These are phyloP conservation scores for Triticum urartu DNA, from an alignment of 176 grass and related monocot species.

Conservation along the genomic window DNA sequence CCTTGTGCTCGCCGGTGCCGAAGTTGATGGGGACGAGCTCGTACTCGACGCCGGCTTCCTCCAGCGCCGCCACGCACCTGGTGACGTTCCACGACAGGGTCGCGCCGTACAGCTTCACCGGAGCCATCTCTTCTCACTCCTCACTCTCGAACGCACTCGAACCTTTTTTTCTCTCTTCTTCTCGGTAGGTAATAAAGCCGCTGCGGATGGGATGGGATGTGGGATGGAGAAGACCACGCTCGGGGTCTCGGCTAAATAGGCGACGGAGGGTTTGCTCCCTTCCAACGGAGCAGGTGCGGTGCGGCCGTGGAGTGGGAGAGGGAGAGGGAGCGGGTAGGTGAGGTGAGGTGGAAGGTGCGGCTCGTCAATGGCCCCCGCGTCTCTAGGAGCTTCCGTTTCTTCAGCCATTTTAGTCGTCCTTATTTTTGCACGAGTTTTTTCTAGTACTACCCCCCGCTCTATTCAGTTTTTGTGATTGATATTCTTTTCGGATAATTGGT, in stretches of 20 bases:
- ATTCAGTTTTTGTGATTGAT: too few relatives aligned
- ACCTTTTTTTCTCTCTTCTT: background rate
- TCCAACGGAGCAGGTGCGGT: background rate
- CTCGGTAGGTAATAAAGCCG: background rate
- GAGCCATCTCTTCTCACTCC: conserved; percentile 27
- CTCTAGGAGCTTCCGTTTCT: conserved; percentile 10
- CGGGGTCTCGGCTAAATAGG: conserved; percentile 28
- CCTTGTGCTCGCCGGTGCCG: conserved; percentile 63
- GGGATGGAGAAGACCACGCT: background rate
- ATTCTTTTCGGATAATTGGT: too few relatives aligned
- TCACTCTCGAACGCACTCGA: background rate
- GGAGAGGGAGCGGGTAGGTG: background rate
- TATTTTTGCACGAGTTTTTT: background rate
- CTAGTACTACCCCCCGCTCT: too few relatives aligned
- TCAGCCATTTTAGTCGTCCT: background rate
- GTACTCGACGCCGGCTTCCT: conserved; percentile 63
- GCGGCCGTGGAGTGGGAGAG: background rate
- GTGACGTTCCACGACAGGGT: conserved; percentile 52
- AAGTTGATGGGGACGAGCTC: conserved; percentile 61
- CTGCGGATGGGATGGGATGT: background rate
- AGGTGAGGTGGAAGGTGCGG: background rate
- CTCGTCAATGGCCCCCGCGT: background rate
- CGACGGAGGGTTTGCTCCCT: background rate
- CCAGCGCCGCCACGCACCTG: conserved; percentile 42
- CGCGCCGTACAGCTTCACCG: conserved; percentile 65